phyloP scores from a whole-genome alignment of 2,329 filamentous ascomycete species.

The Cercospora citrullina region DNA sequence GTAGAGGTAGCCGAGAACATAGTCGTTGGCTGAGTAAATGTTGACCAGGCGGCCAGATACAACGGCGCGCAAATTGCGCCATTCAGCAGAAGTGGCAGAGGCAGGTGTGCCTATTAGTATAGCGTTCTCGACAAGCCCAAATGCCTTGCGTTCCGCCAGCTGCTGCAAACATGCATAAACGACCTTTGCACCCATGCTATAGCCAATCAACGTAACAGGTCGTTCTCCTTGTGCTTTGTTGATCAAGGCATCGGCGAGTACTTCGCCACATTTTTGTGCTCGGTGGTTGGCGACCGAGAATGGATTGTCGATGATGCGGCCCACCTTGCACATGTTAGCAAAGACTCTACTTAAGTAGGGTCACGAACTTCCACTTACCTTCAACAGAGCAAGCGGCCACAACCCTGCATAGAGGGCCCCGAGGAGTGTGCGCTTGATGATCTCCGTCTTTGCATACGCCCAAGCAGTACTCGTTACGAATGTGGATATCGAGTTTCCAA shows the following conservation, averaged over 20 bases:
- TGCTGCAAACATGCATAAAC: conserved; percentile 79
- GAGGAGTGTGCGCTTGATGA: conserved; percentile 63
- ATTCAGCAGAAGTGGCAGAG: conserved; percentile 69
- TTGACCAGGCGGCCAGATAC: conserved; percentile 83
- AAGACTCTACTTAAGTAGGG: not conserved
- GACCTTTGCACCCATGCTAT: conserved; percentile 51
- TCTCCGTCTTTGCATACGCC: conserved; percentile 70
- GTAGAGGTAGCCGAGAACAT: conserved; percentile 84
- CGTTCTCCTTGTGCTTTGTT: conserved; percentile 46
- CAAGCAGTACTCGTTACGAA: conserved; percentile 81
- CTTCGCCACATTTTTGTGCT: conserved; percentile 43
- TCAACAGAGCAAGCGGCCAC: conserved; percentile 51
- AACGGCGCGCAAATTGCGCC: conserved; percentile 74
- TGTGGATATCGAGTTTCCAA: conserved; percentile 75
- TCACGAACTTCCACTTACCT: conserved; percentile 28
- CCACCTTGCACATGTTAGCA: conserved; percentile 29
- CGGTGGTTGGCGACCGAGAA: conserved; percentile 43
- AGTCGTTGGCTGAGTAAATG: conserved; percentile 83
- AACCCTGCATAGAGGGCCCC: conserved; percentile 49
- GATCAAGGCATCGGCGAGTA: conserved; percentile 45
- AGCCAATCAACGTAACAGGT: conserved; percentile 44
- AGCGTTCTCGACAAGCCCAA: conserved; percentile 80
- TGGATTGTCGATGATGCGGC: conserved; percentile 44
- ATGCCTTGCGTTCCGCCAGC: conserved; percentile 74
- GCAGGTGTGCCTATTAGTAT: conserved; percentile 80